Base-by-base conservation (phyloP, 345 rosid genomes). In the Populus pruinosa region DNA sequence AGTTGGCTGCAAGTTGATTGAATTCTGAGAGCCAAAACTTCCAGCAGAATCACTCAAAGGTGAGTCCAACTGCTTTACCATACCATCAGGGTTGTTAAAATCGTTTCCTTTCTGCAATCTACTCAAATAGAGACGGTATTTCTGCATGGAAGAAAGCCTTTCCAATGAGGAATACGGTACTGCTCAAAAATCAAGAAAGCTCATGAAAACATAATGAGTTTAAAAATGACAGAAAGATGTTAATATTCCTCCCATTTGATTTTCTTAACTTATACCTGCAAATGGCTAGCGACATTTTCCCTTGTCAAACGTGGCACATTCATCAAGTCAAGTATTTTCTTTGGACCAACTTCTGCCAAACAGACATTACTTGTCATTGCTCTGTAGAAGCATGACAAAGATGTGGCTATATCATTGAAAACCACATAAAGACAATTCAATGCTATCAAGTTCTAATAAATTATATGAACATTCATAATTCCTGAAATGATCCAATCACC, bases 231-330 rank as follows among this genome's bases (percentile, higher is more conserved):
- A 27, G 44, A 39, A 67, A 14, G 44, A 36, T 25, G 27, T 4
- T 50, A 53, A 17, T 27, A 53, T 18, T 33, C 5, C 29, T 8
- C 8, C 8, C 13, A 16, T 29, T 29, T 56, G 2, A 21, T 79
- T 31, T 67, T 39, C 21, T 43, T 13, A 56, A 44, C 25, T 11
- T 10, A 43, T 86, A 95, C 99, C 92, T 95, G 99, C 66, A 95
- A 89, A 78, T 93, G 99, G 85, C 97, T 95, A 31, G 99, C 99
- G 49, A 95, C 94, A 68, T 95, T 95, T 86, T 95, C 99, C 71
- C 99, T 88, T 8, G 96, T 92, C 85, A 95, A 73, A 98, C 99
- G 91, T 18, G 96, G 93, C 62, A 95, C 96, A 79, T 93, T 92
- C 99, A 95, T 95, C 91, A 93, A 85, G 78, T 95, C 98, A 18